These are phyloP conservation scores for Paecilomyces formosus DNA, from an alignment of 2,329 filamentous ascomycete species.

Conservation along the genomic window DNA sequence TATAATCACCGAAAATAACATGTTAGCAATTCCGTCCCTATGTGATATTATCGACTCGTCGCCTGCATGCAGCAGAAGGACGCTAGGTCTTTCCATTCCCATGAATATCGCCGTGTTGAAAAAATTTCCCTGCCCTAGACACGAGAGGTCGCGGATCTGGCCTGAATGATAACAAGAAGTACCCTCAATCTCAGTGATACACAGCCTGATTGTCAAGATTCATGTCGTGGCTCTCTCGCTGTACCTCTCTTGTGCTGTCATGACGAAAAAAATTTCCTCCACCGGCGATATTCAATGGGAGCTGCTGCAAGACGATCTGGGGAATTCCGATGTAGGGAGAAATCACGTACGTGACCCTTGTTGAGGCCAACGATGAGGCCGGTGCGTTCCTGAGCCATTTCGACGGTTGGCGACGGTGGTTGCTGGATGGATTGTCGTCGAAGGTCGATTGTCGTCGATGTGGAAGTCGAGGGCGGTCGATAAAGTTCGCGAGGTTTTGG, in stretches of 20 bases:
- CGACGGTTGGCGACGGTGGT: conserved; percentile 32
- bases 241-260: neutral
- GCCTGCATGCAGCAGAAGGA: neutral
- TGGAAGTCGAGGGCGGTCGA: conserved; percentile 13
- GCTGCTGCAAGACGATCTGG: neutral
- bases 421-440: conserved; percentile 24
- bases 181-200: neutral
- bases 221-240: neutral
- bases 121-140: neutral
- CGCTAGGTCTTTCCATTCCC: neutral
- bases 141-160: neutral
- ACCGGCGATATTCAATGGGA: neutral
- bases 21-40: conserved; percentile 27
- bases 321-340: conserved; percentile 9
- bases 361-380: conserved; percentile 56
- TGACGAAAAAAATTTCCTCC: neutral
- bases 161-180: neutral
- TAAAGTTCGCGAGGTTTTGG: conserved; percentile 22
- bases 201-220: neutral
- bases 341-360: conserved; percentile 57
- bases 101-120: neutral
- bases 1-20: conserved; percentile 42
- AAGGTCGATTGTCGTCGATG: conserved; percentile 14
- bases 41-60: neutral
- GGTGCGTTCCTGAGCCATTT: conserved; percentile 45